Evolutionary conservation across 2,329 filamentous ascomycete genomes (phyloP), one percentile per base, ranked within the genome.

Genomic region (Chalaropsis thielavioides): DNA sequence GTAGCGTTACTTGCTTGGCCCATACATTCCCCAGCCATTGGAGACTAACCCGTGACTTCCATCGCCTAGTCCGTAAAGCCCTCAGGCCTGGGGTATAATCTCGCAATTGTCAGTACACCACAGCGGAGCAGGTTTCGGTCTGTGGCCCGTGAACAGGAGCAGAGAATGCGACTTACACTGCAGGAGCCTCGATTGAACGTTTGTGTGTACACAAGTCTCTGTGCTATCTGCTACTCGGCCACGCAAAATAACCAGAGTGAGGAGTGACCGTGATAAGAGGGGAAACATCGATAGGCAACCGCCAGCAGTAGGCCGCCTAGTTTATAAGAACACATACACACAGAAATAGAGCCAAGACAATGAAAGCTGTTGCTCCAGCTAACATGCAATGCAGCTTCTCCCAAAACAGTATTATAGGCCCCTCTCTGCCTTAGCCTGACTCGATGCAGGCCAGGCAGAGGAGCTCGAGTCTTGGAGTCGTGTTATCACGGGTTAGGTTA

Each of bases 11-110:
- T 8, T 38, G 35, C 35, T 8, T 38, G 7, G 5, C 31, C 31
- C 24, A 13, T 35, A 56, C 24, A 56, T 56, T 56, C 51, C 31
- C n/a, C 24, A 35, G 8, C 13, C 19, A 17, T 35, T 58, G 31
- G 27, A 58, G n/a, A 38, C 3, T 5, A 6, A 38, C 54, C 31
- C 54, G 27, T 58, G 54, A 58, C 54, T 35, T 38, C 31, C 31
- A 8, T 58, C 54, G 54, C 54, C 54, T 58, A 58, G 54, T 58
- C 54, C 54, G 54, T 58, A 58, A 58, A 58, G 15, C 10, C 54
- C 27, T 19, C 54, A 58, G 24, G 24, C 58, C 22, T 35, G n/a
- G 38, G n/a, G 24, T 40, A 54, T 31, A 49, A 64, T 22, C 41
- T 22, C 24, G 35, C 46, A 22, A 43, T n/a, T 17, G 49, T 19